phyloP scores from a whole-genome alignment of 345 rosid species.

The Pistacia vera region DNA sequence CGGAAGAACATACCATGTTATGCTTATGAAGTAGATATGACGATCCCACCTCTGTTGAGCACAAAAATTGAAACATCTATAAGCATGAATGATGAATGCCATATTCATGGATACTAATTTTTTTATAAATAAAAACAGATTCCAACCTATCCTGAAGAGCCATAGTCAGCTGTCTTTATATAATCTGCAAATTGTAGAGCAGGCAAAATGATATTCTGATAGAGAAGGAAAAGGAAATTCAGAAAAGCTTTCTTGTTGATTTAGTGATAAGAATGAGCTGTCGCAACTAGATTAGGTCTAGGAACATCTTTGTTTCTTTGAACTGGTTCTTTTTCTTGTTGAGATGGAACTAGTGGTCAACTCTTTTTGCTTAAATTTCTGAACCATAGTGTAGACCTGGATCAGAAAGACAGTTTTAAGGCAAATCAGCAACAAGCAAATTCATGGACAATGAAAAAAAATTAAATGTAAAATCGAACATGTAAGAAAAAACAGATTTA shows the following conservation, averaged over 20 bases:
- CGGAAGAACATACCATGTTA: background rate
- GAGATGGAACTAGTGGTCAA: constrained; percentile 18
- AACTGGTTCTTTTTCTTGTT: constrained; percentile 24
- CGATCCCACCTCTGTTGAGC: background rate
- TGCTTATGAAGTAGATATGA: no score
- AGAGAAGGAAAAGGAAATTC: background rate
- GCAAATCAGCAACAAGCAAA: constrained; percentile 1
- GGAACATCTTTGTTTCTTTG: constrained; percentile 19
- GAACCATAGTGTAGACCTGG: constrained; percentile 63
- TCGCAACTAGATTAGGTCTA: constrained; percentile 4
- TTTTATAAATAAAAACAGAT: background rate
- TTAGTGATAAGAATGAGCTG: background rate
- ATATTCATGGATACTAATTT: no score
- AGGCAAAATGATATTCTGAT: background rate
- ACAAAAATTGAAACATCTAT: background rate
- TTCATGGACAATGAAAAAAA: background rate
- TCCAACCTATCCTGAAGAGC: constrained; percentile 8
- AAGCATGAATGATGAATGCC: no score
- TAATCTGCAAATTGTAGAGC: background rate
- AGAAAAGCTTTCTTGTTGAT: constrained; percentile 3
- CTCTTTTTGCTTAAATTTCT: constrained; percentile 49
- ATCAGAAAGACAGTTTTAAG: constrained; percentile 3
- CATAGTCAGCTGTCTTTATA: background rate
- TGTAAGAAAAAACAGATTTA: background rate
- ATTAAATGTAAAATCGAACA: background rate